These are phyloP conservation scores for Fusarium metavorans DNA, from an alignment of 2,329 filamentous ascomycete genomes.

Conservation along the genomic window DNA sequence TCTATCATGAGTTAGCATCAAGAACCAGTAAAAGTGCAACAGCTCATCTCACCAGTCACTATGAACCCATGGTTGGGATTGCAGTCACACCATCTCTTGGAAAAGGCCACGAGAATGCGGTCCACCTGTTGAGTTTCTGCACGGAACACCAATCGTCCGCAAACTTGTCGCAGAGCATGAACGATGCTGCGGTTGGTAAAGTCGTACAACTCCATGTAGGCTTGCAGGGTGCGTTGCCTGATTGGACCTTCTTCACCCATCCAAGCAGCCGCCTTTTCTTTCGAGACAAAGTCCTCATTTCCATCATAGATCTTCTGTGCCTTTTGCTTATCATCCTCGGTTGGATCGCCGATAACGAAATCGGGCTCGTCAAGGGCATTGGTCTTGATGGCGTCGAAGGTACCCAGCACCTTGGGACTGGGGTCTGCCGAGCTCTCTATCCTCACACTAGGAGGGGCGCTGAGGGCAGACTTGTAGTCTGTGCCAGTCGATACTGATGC, in stretches of 20 bases:
- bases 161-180: constrained; percentile 81
- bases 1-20: constrained; percentile 65
- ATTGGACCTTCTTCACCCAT: constrained; percentile 80
- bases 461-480: constrained; percentile 57
- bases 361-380: constrained; percentile 69
- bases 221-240: constrained; percentile 70
- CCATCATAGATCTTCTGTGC: constrained; percentile 88
- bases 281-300: constrained; percentile 82
- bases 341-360: constrained; percentile 68
- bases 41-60: constrained; percentile 72
- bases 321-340: constrained; percentile 79
- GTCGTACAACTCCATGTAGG: constrained; percentile 94
- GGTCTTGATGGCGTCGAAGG: constrained; percentile 48
- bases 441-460: constrained; percentile 58
- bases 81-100: constrained; percentile 91
- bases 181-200: constrained; percentile 87
- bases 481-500: constrained; percentile 54
- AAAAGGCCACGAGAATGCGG: constrained; percentile 89
- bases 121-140: constrained; percentile 98
- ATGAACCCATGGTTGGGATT: constrained; percentile 96
- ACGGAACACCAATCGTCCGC: constrained; percentile 82
- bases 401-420: constrained; percentile 51
- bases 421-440: constrained; percentile 56
- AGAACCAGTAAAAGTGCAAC: not conserved
- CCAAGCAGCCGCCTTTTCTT: constrained; percentile 86